Conservation (phyloP, 441 rosid genomes). For the Flueggea neowawraea region DNA sequence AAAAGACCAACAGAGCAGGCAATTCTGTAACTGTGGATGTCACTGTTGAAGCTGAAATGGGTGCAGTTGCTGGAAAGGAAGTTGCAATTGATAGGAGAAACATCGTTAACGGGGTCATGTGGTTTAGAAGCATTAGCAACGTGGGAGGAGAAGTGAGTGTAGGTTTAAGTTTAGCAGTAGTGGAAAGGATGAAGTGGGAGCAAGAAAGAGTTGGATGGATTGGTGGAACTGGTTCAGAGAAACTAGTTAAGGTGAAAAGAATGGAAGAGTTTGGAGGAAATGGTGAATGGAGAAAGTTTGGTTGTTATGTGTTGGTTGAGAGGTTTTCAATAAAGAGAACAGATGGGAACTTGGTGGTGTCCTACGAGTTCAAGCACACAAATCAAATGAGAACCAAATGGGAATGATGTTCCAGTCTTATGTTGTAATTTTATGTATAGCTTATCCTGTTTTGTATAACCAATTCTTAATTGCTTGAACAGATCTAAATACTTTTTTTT, state of each 20-base stretch:
- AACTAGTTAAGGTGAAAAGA: slow-evolving; percentile 20
- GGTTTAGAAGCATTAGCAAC: slow-evolving; percentile 24
- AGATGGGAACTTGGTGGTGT: slow-evolving; percentile 30
- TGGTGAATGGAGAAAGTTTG: slow-evolving; percentile 35
- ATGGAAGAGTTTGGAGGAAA: slow-evolving; percentile 22
- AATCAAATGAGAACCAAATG: slow-evolving; percentile 22
- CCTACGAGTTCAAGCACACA: slow-evolving; percentile 31
- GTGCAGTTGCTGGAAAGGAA: too few relatives aligned
- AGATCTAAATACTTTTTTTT: too few relatives aligned
- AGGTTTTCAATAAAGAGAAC: slow-evolving; percentile 42
- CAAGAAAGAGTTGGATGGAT: slow-evolving; percentile 38
- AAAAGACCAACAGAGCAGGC: slow-evolving; percentile 11
- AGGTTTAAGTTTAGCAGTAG: slow-evolving; percentile 32
- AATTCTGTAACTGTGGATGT: slow-evolving; percentile 25
- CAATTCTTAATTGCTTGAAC: too few relatives aligned
- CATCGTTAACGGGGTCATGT: slow-evolving; percentile 21
- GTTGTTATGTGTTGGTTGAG: slow-evolving; percentile 42
- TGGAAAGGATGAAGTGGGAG: slow-evolving; percentile 55
- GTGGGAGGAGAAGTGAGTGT: slow-evolving; percentile 16
- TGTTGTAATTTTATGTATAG: too few relatives aligned
- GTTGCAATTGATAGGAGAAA: slow-evolving; percentile 9
- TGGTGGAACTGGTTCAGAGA: slow-evolving; percentile 1
- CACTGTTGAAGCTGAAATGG: too few relatives aligned
- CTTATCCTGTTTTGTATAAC: too few relatives aligned
- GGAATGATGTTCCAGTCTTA: too few relatives aligned